Evolutionary conservation across 352 stramenopile genomes (phyloP), one percentile per base, ranked within the genome.

Genomic region (Phytophthora vignae): DNA sequence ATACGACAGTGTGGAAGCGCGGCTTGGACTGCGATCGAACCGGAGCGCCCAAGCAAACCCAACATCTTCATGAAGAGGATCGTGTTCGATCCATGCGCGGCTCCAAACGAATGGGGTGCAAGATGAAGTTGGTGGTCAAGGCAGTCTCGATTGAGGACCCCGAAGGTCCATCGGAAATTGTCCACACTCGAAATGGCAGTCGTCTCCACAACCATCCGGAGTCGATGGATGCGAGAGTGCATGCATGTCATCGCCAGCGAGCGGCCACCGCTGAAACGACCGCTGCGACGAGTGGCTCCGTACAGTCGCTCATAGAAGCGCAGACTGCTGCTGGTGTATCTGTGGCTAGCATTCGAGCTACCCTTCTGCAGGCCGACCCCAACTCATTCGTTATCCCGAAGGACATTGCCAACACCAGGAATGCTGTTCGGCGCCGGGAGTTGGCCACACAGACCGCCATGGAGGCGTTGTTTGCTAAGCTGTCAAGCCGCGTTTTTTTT

Each of bases 311-410:
- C 2, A 25, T 68, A 1, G 55, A 68, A 44, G 57, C 66, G 9
- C 61, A 70, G 19, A 62, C 44, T 14, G 60, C 68, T 42, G 60
- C 55, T 11, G 55, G 60, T 40, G 58, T 75, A 15, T 64, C 55
- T n/a, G 61, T 75, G 10, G 42, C 44, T 1, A 70, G 55, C n/a
- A 66, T 67, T 11, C 42, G 53, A 9, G 55, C 68, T 22, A 67
- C 55, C 14, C 31, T 60, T 9, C 42, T 55, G 0, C 55, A 63
- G 36, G 29, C 36, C 17, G 21, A 63, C 27, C 55, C 56, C 3
- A 27, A 50, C n/a, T 60, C 61, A 9, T 52, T 68, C 14, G 50
- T 64, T 4, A 71, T 22, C 17, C 36, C 55, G 0, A 67, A 75
- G 56, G 61, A 67, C 21, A 67, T 71, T 38, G 33, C 61, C 5